Evolutionary conservation across 2,329 filamentous ascomycete genomes (phyloP), one percentile per base, ranked within the genome.

Genomic region (Microdochium bolleyi): DNA sequence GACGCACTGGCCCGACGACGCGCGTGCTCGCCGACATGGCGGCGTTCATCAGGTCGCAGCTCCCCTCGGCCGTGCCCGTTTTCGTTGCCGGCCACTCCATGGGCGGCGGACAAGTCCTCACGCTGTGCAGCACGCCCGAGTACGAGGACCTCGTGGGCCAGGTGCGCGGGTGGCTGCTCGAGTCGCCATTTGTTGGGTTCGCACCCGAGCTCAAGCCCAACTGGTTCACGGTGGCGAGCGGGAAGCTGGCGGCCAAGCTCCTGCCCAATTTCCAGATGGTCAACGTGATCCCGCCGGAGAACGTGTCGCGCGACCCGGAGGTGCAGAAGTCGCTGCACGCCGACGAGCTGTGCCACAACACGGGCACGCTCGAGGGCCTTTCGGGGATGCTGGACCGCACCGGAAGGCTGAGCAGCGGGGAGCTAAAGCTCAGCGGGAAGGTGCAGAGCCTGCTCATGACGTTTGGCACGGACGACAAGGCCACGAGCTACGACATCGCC

Each of bases 51-150:
- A 75, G 75, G 54, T 72, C 74, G 30, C 79, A 86, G 56, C 71
- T 85, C 37, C 60, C 65, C 24, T 55, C 68, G 24, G 62, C 69
- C 3, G 71, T 75, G 34, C 89, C 90, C 0, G 64, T 95, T 16
- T 96, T 96, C 70, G 77, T 96, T 21, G 83, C 94, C 74, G 92
- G 92, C 51, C 90, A 96, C 70, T 91, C 86, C 22, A 96, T 96
- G 89, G 92, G 92, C 58, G 92, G 92, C 54, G 89, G 84, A 24
- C 80, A 95, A 69, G 80, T 84, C 5, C 72, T 95, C 9, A 83
- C 81, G 46, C 67, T 86, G 22, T 77, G 78, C 24, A 76, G 72
- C 52, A 73, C 77, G 52, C 66, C 74, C 1, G 55, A 67, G 52
- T 78, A 83, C 64, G 69, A 71, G 46, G 77, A 81, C 16, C 66